Conservation (phyloP, 1,284 basidiomycete species). For the Heterobasidion annosum region DNA sequence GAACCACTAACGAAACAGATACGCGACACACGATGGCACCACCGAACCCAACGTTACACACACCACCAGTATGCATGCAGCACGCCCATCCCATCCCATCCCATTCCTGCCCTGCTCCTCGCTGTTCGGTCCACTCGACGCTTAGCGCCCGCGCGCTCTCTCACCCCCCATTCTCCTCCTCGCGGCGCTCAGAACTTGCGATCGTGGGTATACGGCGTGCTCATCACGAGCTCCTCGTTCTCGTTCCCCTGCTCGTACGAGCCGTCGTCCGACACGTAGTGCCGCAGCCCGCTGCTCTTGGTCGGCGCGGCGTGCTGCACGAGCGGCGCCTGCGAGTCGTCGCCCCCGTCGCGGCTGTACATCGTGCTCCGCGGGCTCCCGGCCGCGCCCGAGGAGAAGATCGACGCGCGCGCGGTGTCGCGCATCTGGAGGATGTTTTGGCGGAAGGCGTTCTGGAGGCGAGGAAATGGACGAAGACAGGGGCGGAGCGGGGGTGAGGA, state of each 20-base stretch:
- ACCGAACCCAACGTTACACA: no score
- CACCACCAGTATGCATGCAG: no score
- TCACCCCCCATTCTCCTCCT: no score
- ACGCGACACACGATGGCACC: no score
- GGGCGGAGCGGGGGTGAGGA: neutral
- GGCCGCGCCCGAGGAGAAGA: conserved; percentile 37
- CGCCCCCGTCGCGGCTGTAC: conserved; percentile 31
- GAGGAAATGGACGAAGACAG: neutral
- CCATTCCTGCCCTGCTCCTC: no score
- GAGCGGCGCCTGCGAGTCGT: conserved; percentile 49
- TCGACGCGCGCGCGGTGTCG: conserved; percentile 56
- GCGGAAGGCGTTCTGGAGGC: conserved; percentile 57
- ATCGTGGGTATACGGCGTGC: conserved; percentile 9
- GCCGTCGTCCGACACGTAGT: conserved; percentile 45
- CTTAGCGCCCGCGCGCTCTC: no score
- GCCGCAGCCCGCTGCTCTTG: conserved; percentile 47
- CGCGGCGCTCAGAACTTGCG: conserved; percentile 1
- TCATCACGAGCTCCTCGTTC: conserved; percentile 6
- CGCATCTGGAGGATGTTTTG: conserved; percentile 73
- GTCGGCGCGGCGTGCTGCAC: conserved; percentile 30
- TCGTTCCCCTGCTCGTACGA: conserved; percentile 9
- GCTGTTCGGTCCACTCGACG: no score
- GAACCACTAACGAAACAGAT: no score
- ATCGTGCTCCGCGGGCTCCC: conserved; percentile 36
- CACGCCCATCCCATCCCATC: no score